Evolutionary conservation across 2,329 filamentous ascomycete species (phyloP).

Genomic region (Colletotrichum limetticola): DNA sequence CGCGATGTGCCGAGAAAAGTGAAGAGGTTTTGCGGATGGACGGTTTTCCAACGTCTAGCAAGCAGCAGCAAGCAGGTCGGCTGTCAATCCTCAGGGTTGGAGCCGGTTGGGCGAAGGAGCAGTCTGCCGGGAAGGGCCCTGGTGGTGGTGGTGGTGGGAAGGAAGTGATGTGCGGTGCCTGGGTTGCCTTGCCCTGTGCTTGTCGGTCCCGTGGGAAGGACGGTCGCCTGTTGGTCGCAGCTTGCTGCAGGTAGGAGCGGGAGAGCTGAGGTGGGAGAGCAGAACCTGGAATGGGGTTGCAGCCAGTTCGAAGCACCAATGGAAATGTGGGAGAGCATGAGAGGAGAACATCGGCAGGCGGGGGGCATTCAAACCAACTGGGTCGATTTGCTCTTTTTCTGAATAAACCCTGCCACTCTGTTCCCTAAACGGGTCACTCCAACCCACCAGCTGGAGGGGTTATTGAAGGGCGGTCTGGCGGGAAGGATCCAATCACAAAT

Average conservation of each 20-base stretch:
- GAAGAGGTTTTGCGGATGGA: constrained; percentile 24
- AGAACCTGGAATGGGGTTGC: not conserved
- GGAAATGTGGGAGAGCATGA: not conserved
- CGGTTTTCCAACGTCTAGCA: constrained; percentile 12
- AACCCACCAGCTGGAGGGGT: constrained; percentile 20
- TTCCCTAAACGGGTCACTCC: constrained; percentile 23
- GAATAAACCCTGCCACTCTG: constrained; percentile 5
- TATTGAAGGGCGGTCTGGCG: constrained; percentile 31
- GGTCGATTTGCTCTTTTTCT: constrained; percentile 22
- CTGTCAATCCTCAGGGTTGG: constrained; percentile 17
- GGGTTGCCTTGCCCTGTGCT: not conserved
- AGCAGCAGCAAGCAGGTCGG: not conserved
- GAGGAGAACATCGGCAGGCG: constrained; percentile 13
- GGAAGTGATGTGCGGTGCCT: not conserved
- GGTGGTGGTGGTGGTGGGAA: constrained; percentile 17
- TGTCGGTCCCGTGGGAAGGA: not conserved
- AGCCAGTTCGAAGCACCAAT: not conserved
- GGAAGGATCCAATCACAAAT: constrained; percentile 21
- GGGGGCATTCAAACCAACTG: not conserved
- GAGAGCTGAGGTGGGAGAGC: not conserved
- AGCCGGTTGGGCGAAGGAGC: constrained; percentile 25
- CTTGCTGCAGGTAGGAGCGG: not conserved
- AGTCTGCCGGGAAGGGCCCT: constrained; percentile 28
- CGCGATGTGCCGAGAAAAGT: constrained; percentile 22
- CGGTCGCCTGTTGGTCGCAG: constrained; percentile 19